phyloP scores from a whole-genome alignment of 139 green algal genomes.

The Tetratostichococcus sp. region DNA sequence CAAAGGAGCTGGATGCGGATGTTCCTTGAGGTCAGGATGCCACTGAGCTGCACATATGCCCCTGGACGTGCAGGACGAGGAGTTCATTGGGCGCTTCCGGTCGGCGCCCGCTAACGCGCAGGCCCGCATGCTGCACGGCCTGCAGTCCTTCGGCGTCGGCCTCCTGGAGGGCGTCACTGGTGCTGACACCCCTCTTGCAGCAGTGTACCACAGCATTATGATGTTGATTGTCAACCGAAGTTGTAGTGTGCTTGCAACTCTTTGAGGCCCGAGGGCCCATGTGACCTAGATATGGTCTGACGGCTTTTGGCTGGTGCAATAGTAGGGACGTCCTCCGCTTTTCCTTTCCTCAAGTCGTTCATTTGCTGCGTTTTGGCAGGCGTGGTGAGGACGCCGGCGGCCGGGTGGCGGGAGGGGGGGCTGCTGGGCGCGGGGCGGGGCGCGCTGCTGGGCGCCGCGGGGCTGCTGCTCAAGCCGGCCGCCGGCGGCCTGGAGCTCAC shows the following conservation, averaged over 20 bases:
- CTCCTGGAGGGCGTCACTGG: slow-evolving; percentile 44
- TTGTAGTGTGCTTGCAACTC: too few species aligned
- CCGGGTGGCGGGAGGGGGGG: slow-evolving; percentile 31
- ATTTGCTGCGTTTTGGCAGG: too few species aligned
- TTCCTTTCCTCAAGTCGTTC: too few species aligned
- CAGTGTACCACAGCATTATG: too few species aligned
- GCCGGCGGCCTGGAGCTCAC: slow-evolving; percentile 40
- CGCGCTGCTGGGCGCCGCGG: slow-evolving; percentile 15
- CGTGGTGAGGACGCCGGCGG: slow-evolving; percentile 40
- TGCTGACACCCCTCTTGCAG: background rate
- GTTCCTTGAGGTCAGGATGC: too few species aligned
- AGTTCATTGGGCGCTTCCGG: slow-evolving; percentile 49
- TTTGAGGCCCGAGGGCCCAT: too few species aligned
- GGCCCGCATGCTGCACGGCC: slow-evolving; percentile 19
- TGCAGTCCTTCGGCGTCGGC: slow-evolving; percentile 37
- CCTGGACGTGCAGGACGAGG: slow-evolving; percentile 26
- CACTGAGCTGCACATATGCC: too few species aligned
- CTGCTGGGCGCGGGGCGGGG: slow-evolving; percentile 32
- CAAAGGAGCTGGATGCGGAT: too few species aligned
- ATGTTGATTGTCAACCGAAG: too few species aligned
- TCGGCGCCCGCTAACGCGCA: slow-evolving; percentile 10
- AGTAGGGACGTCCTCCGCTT: too few species aligned
- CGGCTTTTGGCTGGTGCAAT: too few species aligned
- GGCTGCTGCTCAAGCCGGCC: slow-evolving; percentile 46
- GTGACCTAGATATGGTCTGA: too few species aligned